These are phyloP conservation scores for Asterophora parasitica DNA, from an alignment of 768 basidiomycete genomes.

Conservation along the genomic window DNA sequence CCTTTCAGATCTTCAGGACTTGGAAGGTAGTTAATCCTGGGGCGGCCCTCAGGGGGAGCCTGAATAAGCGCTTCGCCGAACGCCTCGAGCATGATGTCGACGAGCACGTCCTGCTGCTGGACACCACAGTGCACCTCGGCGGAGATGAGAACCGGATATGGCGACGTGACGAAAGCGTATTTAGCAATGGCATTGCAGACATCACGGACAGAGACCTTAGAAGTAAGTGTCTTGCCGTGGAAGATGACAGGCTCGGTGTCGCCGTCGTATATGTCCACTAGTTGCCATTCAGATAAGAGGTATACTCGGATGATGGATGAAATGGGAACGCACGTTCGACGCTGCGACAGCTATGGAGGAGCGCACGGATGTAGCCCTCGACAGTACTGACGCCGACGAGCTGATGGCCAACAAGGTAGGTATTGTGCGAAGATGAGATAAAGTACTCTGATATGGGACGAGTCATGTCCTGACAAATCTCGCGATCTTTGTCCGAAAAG, in stretches of 20 bases:
- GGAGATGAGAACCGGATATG: conserved; percentile 90
- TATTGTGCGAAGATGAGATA: conserved; percentile 89
- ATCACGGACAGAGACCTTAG: conserved; percentile 75
- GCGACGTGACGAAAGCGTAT: conserved; percentile 88
- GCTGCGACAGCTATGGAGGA: conserved; percentile 86
- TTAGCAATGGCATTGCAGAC: conserved; percentile 79
- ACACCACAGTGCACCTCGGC: conserved; percentile 86
- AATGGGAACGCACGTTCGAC: conserved; percentile 69
- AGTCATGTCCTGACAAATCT: conserved; percentile 81
- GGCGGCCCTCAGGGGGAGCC: conserved; percentile 38
- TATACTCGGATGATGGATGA: neutral
- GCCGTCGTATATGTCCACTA: conserved; percentile 93
- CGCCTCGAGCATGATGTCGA: conserved; percentile 58
- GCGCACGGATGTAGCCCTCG: conserved; percentile 89
- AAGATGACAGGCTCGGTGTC: conserved; percentile 80
- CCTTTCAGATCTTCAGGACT: conserved; percentile 81
- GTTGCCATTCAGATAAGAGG: conserved; percentile 4
- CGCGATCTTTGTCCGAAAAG: conserved; percentile 35
- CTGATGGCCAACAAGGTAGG: conserved; percentile 84
- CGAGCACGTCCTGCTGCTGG: conserved; percentile 76
- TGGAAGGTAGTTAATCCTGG: conserved; percentile 54
- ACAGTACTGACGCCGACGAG: conserved; percentile 84
- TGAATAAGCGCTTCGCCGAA: conserved; percentile 40
- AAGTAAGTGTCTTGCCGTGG: conserved; percentile 86
- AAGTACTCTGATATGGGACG: conserved; percentile 83